These are phyloP conservation scores for Exutisphaerella laricina DNA, from an alignment of 2,329 filamentous ascomycete genomes.

Conservation along the genomic window DNA sequence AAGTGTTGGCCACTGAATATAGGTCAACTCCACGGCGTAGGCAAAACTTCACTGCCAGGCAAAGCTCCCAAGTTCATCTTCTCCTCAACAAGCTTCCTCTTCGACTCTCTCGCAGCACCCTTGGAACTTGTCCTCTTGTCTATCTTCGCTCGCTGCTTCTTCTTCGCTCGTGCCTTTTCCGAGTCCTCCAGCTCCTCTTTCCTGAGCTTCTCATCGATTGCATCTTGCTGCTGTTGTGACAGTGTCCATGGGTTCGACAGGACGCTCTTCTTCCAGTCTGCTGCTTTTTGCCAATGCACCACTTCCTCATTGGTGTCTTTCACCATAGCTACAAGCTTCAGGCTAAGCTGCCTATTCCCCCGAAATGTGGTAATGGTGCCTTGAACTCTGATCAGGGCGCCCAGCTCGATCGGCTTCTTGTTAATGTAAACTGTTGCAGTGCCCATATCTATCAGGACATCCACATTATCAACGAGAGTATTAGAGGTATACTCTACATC, in stretches of 20 bases:
- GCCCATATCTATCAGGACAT: constrained; percentile 34
- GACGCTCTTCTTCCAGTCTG: constrained; percentile 45
- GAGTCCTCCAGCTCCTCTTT: constrained; percentile 33
- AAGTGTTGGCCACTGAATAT: too few relatives aligned
- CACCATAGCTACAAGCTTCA: constrained; percentile 49
- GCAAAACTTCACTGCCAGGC: constrained; percentile 22
- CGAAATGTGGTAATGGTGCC: constrained; percentile 52
- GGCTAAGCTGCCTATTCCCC: constrained; percentile 46
- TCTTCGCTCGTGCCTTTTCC: constrained; percentile 32
- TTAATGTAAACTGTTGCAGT: constrained; percentile 43
- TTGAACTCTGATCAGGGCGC: constrained; percentile 52
- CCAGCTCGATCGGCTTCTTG: constrained; percentile 37
- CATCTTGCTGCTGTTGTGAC: constrained; percentile 38
- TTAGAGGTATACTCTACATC: constrained; percentile 30
- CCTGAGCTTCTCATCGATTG: constrained; percentile 36
- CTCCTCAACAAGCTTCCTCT: constrained; percentile 37
- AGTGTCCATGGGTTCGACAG: constrained; percentile 52
- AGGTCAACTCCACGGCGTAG: constrained; percentile 19
- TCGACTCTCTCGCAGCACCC: constrained; percentile 36
- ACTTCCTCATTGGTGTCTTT: constrained; percentile 51
- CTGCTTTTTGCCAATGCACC: constrained; percentile 47
- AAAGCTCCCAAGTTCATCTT: constrained; percentile 40
- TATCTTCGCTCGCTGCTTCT: constrained; percentile 34
- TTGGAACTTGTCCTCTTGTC: constrained; percentile 31
- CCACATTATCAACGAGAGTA: constrained; percentile 36